Evolutionary conservation across 805 yeast species (phyloP).

Genomic region (Wickerhamomyces chambardii): DNA sequence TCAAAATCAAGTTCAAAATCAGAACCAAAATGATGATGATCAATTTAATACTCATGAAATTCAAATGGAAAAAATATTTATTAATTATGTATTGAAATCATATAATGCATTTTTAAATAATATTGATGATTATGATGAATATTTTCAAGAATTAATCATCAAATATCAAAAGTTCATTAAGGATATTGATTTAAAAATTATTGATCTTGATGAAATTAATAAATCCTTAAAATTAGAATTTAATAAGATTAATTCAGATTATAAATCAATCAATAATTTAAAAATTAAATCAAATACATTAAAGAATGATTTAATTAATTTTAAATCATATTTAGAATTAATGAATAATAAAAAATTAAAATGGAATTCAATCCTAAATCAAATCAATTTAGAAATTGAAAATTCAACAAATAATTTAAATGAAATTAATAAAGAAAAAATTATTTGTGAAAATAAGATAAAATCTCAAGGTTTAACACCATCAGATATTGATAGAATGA

Average conservation of each 20-base stretch:
- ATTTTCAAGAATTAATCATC: conserved; percentile 40
- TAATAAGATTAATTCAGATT: conserved; percentile 32
- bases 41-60: conserved; percentile 27
- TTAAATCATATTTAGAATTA: conserved; percentile 59
- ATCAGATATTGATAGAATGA: conserved; percentile 53
- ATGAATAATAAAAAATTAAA: conserved; percentile 56
- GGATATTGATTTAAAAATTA: conserved; percentile 38
- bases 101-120: conserved; percentile 59
- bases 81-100: conserved; percentile 53
- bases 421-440: conserved; percentile 31
- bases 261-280: conserved; percentile 38
- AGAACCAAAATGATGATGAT: too few relatives aligned
- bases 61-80: conserved; percentile 36
- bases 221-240: conserved; percentile 28
- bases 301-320: conserved; percentile 61
- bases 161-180: conserved; percentile 45
- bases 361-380: conserved; percentile 54
- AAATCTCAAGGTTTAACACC: conserved; percentile 50
- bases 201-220: conserved; percentile 30
- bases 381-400: conserved; percentile 45
- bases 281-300: conserved; percentile 53
- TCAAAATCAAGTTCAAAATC: too few relatives aligned
- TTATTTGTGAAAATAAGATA: conserved; percentile 33
- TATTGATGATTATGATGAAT: conserved; percentile 51
- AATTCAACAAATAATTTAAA: conserved; percentile 32